Evolutionary conservation across 2,329 filamentous ascomycete species (phyloP).

Genomic region (Penicillium sp.): DNA sequence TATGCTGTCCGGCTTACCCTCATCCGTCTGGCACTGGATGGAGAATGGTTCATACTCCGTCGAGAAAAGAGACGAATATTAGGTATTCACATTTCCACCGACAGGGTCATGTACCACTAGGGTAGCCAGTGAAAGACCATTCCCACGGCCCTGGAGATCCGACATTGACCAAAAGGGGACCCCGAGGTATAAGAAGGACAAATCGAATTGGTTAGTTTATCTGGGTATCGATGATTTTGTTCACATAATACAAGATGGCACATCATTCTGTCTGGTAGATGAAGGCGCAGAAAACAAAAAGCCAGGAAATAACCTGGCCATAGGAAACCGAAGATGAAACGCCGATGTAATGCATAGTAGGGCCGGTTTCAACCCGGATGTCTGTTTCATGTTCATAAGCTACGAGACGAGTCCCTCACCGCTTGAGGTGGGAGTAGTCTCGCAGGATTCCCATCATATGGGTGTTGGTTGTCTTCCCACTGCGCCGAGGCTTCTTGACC

Average conservation of each 20-base stretch:
- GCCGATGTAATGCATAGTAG: slow-evolving; percentile 24
- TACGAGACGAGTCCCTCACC: slow-evolving; percentile 24
- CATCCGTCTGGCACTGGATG: too few relatives aligned
- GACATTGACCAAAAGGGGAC: too few relatives aligned
- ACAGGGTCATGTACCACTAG: too few relatives aligned
- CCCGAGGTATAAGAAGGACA: too few relatives aligned
- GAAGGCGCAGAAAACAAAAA: not conserved
- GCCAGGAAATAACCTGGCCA: too few relatives aligned
- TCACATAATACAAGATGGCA: slow-evolving; percentile 14
- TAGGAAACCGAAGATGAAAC: slow-evolving; percentile 9
- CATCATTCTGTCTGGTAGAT: not conserved
- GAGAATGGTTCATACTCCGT: too few relatives aligned
- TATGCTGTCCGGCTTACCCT: too few relatives aligned
- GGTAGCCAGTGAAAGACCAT: too few relatives aligned
- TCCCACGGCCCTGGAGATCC: too few relatives aligned
- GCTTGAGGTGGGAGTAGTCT: slow-evolving; percentile 60
- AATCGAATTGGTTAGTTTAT: slow-evolving; percentile 12
- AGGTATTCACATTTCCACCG: too few relatives aligned
- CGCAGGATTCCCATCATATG: slow-evolving; percentile 82
- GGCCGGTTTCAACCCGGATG: not conserved
- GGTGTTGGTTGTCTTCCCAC: slow-evolving; percentile 79
- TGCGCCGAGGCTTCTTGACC: slow-evolving; percentile 69
- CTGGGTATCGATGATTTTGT: slow-evolving; percentile 23
- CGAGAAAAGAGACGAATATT: too few relatives aligned
- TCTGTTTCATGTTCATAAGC: too few relatives aligned